phyloP scores from a whole-genome alignment of 208 protist genomes.

The Trypanosomatidae sp. region DNA sequence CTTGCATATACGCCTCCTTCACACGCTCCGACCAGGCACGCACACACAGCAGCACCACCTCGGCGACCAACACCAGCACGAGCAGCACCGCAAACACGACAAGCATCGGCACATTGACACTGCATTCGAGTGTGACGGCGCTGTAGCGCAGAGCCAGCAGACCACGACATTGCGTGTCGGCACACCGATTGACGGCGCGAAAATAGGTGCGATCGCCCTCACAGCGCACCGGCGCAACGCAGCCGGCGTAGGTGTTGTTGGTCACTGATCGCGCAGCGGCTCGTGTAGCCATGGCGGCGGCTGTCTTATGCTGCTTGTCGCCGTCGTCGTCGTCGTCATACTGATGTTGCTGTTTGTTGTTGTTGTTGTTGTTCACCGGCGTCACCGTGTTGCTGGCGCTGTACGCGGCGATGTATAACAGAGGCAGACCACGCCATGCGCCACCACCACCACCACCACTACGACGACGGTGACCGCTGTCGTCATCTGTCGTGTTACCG shows the following conservation, averaged over 20 bases:
- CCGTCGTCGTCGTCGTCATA: neutral
- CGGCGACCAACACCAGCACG: slow-evolving; percentile 10
- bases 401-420: too few species aligned
- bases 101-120: slow-evolving; percentile 6
- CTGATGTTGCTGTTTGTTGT: too few species aligned
- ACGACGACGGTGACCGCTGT: too few species aligned
- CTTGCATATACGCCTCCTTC: slow-evolving; percentile 15
- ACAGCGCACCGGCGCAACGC: too few species aligned
- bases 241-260: too few species aligned
- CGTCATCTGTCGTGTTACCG: too few species aligned
- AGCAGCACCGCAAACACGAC: slow-evolving; percentile 10
- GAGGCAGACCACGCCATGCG: too few species aligned
- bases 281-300: too few species aligned
- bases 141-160: slow-evolving; percentile 25
- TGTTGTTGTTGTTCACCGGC: too few species aligned
- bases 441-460: too few species aligned
- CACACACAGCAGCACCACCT: slow-evolving; percentile 23
- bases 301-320: neutral
- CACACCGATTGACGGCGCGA: slow-evolving; percentile 34
- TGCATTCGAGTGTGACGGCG: slow-evolving; percentile 22
- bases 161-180: slow-evolving; percentile 8
- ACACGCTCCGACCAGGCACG: slow-evolving; percentile 9
- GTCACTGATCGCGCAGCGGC: too few species aligned
- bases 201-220: slow-evolving; percentile 12
- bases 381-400: too few species aligned